Evolutionary conservation across 2,329 filamentous ascomycete species (phyloP).

Genomic region (Stagonosporopsis cucurbitacearum): DNA sequence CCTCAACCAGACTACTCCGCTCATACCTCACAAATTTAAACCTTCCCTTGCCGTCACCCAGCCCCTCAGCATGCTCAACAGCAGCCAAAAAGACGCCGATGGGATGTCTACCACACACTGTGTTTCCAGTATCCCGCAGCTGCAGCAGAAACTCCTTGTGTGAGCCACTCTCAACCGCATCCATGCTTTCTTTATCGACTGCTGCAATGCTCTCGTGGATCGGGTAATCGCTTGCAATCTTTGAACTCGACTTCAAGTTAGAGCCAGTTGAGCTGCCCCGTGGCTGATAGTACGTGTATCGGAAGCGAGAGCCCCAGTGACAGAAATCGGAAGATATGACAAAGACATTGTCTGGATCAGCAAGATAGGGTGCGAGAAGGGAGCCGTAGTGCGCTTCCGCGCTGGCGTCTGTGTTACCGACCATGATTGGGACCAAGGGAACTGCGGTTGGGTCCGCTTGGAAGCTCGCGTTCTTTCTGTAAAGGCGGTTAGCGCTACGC

Average conservation of each 20-base stretch:
- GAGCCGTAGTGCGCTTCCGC: constrained; percentile 73
- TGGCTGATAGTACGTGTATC: constrained; percentile 79
- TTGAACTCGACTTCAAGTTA: constrained; percentile 49
- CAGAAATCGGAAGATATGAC: constrained; percentile 96
- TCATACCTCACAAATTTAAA: constrained; percentile 89
- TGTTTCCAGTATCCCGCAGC: constrained; percentile 78
- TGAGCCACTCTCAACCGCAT: constrained; percentile 77
- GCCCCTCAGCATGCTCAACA: constrained; percentile 64
- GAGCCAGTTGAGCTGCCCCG: constrained; percentile 48
- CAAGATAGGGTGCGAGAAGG: constrained; percentile 78
- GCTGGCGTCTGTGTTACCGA: constrained; percentile 72
- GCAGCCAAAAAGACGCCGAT: constrained; percentile 93
- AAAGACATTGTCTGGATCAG: constrained; percentile 78
- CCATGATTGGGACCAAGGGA: constrained; percentile 80
- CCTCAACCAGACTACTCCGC: constrained; percentile 76
- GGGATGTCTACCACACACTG: constrained; percentile 92
- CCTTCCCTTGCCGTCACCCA: constrained; percentile 60
- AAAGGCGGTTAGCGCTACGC: constrained; percentile 8
- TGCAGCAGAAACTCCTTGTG: constrained; percentile 74
- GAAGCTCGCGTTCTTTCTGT: constrained; percentile 39
- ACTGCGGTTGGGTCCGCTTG: constrained; percentile 64
- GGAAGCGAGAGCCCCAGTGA: constrained; percentile 88
- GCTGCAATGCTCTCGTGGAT: constrained; percentile 87
- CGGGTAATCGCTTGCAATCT: constrained; percentile 54
- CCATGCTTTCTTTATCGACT: constrained; percentile 83